phyloP scores from a whole-genome alignment of 1,284 basidiomycete species.

The Sanghuangporus sanghuang region DNA sequence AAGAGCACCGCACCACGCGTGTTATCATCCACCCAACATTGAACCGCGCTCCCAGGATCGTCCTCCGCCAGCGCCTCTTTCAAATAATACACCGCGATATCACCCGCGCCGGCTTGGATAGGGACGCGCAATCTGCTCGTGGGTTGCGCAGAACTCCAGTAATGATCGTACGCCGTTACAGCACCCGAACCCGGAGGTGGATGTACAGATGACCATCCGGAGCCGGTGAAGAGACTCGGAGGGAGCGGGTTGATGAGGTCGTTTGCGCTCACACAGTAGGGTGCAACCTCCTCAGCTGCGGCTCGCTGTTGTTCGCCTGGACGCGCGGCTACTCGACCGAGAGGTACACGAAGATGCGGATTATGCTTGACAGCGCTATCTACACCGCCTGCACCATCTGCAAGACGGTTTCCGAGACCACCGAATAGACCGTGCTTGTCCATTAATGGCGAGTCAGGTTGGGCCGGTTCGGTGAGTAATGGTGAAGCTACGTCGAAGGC shows the following conservation, averaged over 20 bases:
- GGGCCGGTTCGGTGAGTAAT: conserved; percentile 27
- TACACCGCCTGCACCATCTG: conserved; percentile 32
- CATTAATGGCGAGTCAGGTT: conserved; percentile 29
- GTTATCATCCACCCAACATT: conserved; percentile 88
- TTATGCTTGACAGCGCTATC: conserved; percentile 29
- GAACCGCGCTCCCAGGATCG: conserved; percentile 53
- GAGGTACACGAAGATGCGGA: conserved; percentile 55
- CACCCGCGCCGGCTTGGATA: conserved; percentile 67
- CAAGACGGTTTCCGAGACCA: conserved; percentile 58
- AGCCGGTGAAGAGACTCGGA: conserved; percentile 82
- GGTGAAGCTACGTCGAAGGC: conserved; percentile 54
- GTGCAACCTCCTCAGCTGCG: conserved; percentile 79
- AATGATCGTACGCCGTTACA: conserved; percentile 60
- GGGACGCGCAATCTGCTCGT: conserved; percentile 75
- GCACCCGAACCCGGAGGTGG: conserved; percentile 46
- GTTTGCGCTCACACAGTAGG: conserved; percentile 89
- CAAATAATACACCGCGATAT: conserved; percentile 76
- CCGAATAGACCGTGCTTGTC: conserved; percentile 62
- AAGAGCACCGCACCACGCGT: conserved; percentile 54
- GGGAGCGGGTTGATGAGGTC: conserved; percentile 94
- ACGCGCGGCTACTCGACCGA: conserved; percentile 67
- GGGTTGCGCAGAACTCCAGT: conserved; percentile 82
- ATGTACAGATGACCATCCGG: conserved; percentile 81
- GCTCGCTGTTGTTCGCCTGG: conserved; percentile 44
- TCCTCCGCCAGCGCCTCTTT: conserved; percentile 52